Evolutionary conservation across 2,329 filamentous ascomycete species (phyloP), one percentile per base, ranked within the genome.

Genomic region (Penicillium sp.): DNA sequence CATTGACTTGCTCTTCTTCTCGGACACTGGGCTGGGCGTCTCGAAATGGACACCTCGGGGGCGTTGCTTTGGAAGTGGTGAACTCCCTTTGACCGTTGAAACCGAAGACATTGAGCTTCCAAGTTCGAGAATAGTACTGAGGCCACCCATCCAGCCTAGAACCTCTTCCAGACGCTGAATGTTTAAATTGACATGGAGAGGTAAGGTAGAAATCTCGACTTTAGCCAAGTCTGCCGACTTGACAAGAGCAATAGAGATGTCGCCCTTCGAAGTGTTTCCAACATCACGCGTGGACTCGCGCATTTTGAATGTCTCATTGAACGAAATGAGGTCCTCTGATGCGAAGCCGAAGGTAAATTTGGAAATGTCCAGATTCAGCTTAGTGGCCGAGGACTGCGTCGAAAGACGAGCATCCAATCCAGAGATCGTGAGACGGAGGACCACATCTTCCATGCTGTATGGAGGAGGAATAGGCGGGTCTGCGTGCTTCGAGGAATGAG

Each of bases 41-140:
- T 83, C 80, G 57, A 88, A 88, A 55, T 80, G 82, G 4, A 87
- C 83, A 38, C 80, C 83, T 11, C 78, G 76, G 18, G 75, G 56
- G 29, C 68, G 66, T 56, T 73, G 65, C 59, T 62, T 67, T 42
- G 56, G 49, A 45, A 67, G 62, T 36, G 67, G 66, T 13, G 69
- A 63, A 27, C 68, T 71, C 11, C 64, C 68, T 67, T 75, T 69
- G 59, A 72, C 65, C 1, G 86, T 84, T n/a, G 84, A 81, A 55
- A 84, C 88, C 1, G 89, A 92, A 10, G 88, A 85, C 58, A 96
- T 88, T 0, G 93, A 96, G 55, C 84, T 89, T 58, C 92, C 90
- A 70, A 97, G 83, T 64, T 94, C 95, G 41, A 99, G 77, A 48
- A 99, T 88, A 60, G 92, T 91, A 70, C 92, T 96, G 41, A 99